A percentile compares a stretch with the other conserved stretches of the same genome.
phyloP scores from a whole-genome alignment of 1,139 yeast genomes.

The Zygotorulaspora mrakii region DNA sequence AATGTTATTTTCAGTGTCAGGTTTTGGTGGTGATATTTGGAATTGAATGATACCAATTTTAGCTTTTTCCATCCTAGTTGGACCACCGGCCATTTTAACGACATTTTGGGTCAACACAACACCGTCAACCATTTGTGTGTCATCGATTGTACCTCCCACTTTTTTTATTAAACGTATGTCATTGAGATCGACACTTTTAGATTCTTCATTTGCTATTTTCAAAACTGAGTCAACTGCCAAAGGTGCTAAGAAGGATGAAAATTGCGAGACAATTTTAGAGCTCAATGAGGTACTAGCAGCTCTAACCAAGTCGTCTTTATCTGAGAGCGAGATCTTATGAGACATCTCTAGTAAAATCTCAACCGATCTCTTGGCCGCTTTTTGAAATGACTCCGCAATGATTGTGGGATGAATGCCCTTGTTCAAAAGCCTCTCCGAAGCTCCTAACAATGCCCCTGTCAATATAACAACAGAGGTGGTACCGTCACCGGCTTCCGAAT shows the following conservation, averaged over 20 bases:
- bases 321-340: slow-evolving; percentile 65
- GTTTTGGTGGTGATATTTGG: slow-evolving; percentile 97
- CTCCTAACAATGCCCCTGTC: slow-evolving; percentile 90
- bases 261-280: slow-evolving; percentile 93
- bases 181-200: slow-evolving; percentile 74
- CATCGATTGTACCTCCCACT: slow-evolving; percentile 97
- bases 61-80: slow-evolving; percentile 91
- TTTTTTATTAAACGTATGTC: slow-evolving; percentile 88
- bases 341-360: slow-evolving; percentile 84
- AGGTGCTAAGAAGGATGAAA: slow-evolving; percentile 80
- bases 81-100: slow-evolving; percentile 92
- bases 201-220: slow-evolving; percentile 59
- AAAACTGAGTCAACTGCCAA: slow-evolving; percentile 92
- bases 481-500: slow-evolving; percentile 98
- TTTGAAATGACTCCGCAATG: slow-evolving; percentile 90
- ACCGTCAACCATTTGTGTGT: slow-evolving; percentile 89
- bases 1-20: slow-evolving; percentile 96
- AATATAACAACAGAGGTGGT: slow-evolving; percentile 95
- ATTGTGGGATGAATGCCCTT: slow-evolving; percentile 96
- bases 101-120: slow-evolving; percentile 90
- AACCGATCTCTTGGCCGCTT: slow-evolving; percentile 86
- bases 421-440: slow-evolving; percentile 83
- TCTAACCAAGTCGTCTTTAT: slow-evolving; percentile 75
- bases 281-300: slow-evolving; percentile 94
- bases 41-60: slow-evolving; percentile 88